Base-by-base conservation (phyloP, 345 rosid species). In the Laguncularia racemosa region DNA sequence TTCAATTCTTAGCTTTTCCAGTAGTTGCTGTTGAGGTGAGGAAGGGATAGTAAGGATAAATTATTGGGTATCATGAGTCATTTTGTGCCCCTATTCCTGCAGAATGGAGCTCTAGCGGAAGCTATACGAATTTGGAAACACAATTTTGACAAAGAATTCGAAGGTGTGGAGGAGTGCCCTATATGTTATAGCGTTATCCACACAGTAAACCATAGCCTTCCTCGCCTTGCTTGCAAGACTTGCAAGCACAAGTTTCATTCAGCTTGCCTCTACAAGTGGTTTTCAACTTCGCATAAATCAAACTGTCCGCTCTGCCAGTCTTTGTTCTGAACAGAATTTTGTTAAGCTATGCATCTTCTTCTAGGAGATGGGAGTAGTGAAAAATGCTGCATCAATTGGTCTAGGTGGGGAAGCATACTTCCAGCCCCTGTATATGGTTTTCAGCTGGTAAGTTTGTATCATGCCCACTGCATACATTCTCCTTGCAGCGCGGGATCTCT, bases 151-250 rank as follows among this genome's bases (percentile, higher is more conserved):
- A 89, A 89, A 78, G 97, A 86, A 71, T 92, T 92, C 64, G 86
- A 89, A 80, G 99, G 99, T 58, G 81, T 92, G 46, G 99, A 92
- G 67, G 99, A 92, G 78, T 92, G 99, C 62, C 99, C 97, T 11
- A 92, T 92, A 55, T 92, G 99, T 69, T 92, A 92, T 79, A 92
- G 97, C 70, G 95, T 92, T 64, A 89, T 92, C 58, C 99, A 92
- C 75, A 86, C 95, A 16, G 71, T 64, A 21, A 85, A 89, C 69
- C 97, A 86, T 70, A 82, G 86, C 81, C 91, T 86, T 60, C 97
- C 99, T 58, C 93, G 95, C 55, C 87, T 86, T 64, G 95, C 95
- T 46, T 92, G 97, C 81, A 76, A 73, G 67, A 89, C 97, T 52
- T 89, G 99, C 85, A 89, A 89, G 66, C 91, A 92, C 83, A 92